phyloP scores from a whole-genome alignment of 495 filamentous ascomycete species.

The Xylaria curta region DNA sequence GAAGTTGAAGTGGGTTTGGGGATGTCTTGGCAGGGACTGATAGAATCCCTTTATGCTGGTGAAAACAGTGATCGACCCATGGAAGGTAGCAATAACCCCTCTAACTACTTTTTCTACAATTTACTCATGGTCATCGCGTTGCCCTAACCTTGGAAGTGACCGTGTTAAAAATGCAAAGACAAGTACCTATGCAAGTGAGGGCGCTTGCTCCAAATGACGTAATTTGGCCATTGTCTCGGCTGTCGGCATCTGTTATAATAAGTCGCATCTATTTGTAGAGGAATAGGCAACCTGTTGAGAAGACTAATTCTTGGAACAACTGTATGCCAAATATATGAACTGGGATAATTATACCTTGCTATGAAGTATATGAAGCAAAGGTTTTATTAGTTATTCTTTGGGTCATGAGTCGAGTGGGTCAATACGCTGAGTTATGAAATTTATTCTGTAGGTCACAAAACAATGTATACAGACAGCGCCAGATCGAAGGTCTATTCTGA shows the following conservation, averaged over 20 bases:
- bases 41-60: neutral
- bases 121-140: neutral
- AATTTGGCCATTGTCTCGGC: constrained; percentile 7
- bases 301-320: neutral
- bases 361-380: neutral
- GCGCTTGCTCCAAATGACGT: constrained; percentile 16
- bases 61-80: neutral
- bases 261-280: no score
- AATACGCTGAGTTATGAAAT: neutral
- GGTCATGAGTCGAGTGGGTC: neutral
- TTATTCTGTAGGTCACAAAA: neutral
- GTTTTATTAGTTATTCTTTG: neutral
- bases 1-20: constrained; percentile 27
- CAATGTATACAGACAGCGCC: neutral
- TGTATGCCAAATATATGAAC: neutral
- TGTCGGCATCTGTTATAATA: neutral
- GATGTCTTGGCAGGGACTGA: constrained; percentile 17
- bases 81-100: neutral
- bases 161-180: neutral
- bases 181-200: neutral
- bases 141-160: neutral
- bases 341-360: neutral
- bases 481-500: neutral
- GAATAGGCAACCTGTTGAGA: neutral
- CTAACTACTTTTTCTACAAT: neutral